A percentile compares a stretch with the other conserved stretches of the same genome.
phyloP scores from a whole-genome alignment of 345 rosid species.

The Adansonia digitata region DNA sequence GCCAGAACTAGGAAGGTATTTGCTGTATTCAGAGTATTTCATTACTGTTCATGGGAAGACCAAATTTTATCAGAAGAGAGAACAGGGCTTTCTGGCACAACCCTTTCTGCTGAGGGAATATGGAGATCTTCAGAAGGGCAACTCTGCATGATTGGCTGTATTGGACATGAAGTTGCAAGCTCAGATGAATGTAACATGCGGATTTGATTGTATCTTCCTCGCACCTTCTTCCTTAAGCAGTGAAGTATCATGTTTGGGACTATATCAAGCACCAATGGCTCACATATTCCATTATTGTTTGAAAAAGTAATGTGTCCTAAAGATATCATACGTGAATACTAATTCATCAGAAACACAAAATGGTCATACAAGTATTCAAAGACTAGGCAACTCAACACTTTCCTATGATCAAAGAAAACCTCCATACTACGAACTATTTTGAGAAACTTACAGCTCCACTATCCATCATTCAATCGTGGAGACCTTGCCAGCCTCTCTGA shows the following conservation, averaged over 20 bases:
- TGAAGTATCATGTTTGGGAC: constrained; percentile 5
- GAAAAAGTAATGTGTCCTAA: not conserved
- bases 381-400: not conserved
- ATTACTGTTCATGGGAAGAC: not conserved
- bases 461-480: not conserved
- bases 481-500: not conserved
- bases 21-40: not conserved
- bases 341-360: not conserved
- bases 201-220: constrained; percentile 17
- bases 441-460: not conserved
- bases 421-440: not conserved
- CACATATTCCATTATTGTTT: not conserved
- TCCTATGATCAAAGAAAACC: not conserved
- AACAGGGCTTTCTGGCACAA: constrained; percentile 6
- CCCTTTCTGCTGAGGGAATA: constrained; percentile 18
- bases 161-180: not conserved
- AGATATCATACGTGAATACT: not conserved
- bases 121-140: constrained; percentile 18
- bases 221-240: constrained; percentile 5
- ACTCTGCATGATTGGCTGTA: constrained; percentile 23
- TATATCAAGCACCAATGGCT: not conserved
- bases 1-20: not conserved
- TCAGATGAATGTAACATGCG: not conserved
- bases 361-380: not conserved
- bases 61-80: not conserved